Conservation (phyloP, 352 stramenopile species). For the Pythium utonaiense region DNA sequence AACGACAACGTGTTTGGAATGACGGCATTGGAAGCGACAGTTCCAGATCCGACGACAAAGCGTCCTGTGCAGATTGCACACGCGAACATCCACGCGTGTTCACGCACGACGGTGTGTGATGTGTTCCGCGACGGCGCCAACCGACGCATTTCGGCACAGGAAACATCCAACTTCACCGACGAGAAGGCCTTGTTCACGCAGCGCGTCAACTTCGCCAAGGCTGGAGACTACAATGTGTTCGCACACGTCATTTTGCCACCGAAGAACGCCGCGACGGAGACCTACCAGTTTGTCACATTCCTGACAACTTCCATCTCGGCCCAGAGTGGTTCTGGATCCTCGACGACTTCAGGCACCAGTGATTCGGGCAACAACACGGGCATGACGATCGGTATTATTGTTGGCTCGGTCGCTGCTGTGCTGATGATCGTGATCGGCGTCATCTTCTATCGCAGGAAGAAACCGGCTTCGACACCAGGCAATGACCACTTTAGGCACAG, state of each 20-base stretch:
- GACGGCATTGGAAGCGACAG: slow-evolving; percentile 48
- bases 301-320: slow-evolving; percentile 36
- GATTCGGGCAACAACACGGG: slow-evolving; percentile 34
- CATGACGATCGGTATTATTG: slow-evolving; percentile 39
- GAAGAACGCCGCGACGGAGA: slow-evolving; percentile 45
- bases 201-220: slow-evolving; percentile 41
- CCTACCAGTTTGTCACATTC: slow-evolving; percentile 80
- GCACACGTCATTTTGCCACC: slow-evolving; percentile 71
- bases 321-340: neutral
- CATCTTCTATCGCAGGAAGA: slow-evolving; percentile 58
- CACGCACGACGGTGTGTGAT: slow-evolving; percentile 62
- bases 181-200: slow-evolving; percentile 59
- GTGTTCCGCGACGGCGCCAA: slow-evolving; percentile 63
- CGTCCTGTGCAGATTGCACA: slow-evolving; percentile 66
- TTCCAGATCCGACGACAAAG: slow-evolving; percentile 49
- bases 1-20: slow-evolving; percentile 64
- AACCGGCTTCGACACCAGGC: slow-evolving; percentile 18
- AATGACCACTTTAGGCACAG: slow-evolving; percentile 62
- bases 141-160: slow-evolving; percentile 64
- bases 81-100: slow-evolving; percentile 76
- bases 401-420: slow-evolving; percentile 38
- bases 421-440: slow-evolving; percentile 48
- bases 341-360: neutral
- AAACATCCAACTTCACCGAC: slow-evolving; percentile 77
- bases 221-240: slow-evolving; percentile 69